Conservation (phyloP, 2,329 filamentous ascomycete species). For the Cytospora paraplurivora region DNA sequence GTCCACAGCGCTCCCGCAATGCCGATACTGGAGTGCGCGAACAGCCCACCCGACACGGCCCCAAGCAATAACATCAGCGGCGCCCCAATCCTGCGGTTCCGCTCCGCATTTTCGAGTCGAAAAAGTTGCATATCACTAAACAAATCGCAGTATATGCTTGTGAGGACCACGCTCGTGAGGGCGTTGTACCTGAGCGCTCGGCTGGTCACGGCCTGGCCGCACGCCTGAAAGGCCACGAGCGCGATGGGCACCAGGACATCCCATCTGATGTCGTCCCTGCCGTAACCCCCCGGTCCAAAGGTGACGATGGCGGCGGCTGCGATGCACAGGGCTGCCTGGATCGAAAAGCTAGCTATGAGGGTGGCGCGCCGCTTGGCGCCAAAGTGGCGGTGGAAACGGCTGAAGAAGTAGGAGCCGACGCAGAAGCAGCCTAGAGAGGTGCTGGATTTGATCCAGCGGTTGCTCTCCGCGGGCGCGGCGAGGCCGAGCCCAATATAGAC, state of each 20-base stretch:
- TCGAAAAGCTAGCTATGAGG: slow-evolving; percentile 58
- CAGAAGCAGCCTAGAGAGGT: slow-evolving; percentile 72
- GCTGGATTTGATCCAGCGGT: slow-evolving; percentile 72
- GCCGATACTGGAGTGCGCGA: slow-evolving; percentile 51
- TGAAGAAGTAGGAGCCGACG: slow-evolving; percentile 71
- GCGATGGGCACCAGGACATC: slow-evolving; percentile 66
- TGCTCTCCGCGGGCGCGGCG: slow-evolving; percentile 55
- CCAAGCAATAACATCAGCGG: slow-evolving; percentile 53
- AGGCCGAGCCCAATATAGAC: slow-evolving; percentile 77
- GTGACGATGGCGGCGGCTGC: slow-evolving; percentile 58
- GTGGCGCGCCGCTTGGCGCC: slow-evolving; percentile 66
- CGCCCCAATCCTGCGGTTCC: slow-evolving; percentile 54
- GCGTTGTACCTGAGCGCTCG: slow-evolving; percentile 69
- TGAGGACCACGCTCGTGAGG: slow-evolving; percentile 77
- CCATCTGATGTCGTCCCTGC: slow-evolving; percentile 54
- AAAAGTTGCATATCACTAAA: slow-evolving; percentile 65
- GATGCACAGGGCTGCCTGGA: slow-evolving; percentile 54
- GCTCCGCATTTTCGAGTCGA: slow-evolving; percentile 47
- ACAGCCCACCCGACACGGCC: slow-evolving; percentile 51
- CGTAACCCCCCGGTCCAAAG: slow-evolving; percentile 42
- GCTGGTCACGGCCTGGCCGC: slow-evolving; percentile 76
- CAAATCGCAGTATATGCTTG: slow-evolving; percentile 79
- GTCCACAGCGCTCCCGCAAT: slow-evolving; percentile 61
- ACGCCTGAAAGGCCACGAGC: slow-evolving; percentile 74
- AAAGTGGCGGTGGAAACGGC: slow-evolving; percentile 65